A percentile compares a stretch with the other conserved stretches of the same genome.
Evolutionary conservation across 2,329 filamentous ascomycete genomes (phyloP).

Genomic region (Ilyonectria mors-panacis): DNA sequence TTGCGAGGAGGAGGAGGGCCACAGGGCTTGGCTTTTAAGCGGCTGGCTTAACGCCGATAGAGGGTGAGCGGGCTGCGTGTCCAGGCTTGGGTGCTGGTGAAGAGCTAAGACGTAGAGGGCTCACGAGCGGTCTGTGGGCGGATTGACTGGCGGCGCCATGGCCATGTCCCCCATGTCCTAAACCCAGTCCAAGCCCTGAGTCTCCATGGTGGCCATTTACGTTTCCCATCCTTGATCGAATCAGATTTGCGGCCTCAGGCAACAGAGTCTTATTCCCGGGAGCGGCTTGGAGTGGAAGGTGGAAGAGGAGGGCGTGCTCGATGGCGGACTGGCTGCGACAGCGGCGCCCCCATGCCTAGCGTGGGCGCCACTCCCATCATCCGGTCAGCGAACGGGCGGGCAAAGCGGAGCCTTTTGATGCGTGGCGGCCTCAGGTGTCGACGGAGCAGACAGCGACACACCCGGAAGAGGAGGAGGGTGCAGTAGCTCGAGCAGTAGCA

Average conservation of each 20-base stretch:
- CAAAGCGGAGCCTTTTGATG: constrained; percentile 34
- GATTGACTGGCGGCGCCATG: constrained; percentile 33
- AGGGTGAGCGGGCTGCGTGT: constrained; percentile 39
- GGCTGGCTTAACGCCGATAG: constrained; percentile 41
- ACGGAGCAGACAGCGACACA: constrained; percentile 20
- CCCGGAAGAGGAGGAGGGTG: constrained; percentile 29
- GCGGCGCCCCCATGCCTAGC: constrained; percentile 43
- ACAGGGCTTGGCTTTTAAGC: constrained; percentile 32
- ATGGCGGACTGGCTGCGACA: constrained; percentile 42
- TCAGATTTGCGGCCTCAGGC: constrained; percentile 44
- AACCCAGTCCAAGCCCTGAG: constrained; percentile 27
- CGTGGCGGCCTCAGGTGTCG: constrained; percentile 33
- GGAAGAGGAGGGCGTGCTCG: constrained; percentile 35
- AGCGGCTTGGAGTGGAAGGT: constrained; percentile 25
- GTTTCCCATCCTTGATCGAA: constrained; percentile 45
- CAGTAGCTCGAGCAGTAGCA: constrained; percentile 37
- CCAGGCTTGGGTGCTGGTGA: constrained; percentile 31
- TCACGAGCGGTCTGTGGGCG: constrained; percentile 41
- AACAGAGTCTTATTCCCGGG: constrained; percentile 45
- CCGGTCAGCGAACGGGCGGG: constrained; percentile 45
- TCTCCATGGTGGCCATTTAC: constrained; percentile 39
- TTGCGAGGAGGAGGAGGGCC: constrained; percentile 11
- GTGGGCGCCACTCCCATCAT: constrained; percentile 50
- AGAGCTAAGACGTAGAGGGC: constrained; percentile 33
- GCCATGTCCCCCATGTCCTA: constrained; percentile 23